phyloP scores from a whole-genome alignment of 257 asterid genomes.

The Henckelia pumila region DNA sequence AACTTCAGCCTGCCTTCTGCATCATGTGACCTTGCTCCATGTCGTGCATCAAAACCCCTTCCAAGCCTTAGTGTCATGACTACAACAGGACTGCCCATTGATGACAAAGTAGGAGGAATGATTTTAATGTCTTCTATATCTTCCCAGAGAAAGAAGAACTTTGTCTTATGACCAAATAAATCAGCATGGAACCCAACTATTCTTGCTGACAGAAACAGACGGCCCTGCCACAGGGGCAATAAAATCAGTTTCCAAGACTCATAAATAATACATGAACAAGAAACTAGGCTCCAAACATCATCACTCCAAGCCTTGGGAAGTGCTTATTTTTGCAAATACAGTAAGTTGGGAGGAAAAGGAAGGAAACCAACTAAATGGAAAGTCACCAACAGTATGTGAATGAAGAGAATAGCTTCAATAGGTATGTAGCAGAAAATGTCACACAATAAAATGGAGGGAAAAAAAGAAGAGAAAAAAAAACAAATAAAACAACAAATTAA shows the following conservation, averaged over 20 bases:
- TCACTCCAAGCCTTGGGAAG: neutral
- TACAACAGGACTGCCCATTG: slow-evolving; percentile 94
- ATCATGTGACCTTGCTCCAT: slow-evolving; percentile 93
- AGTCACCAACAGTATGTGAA: neutral
- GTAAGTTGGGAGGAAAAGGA: neutral
- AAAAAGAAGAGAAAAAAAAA: too few relatives aligned
- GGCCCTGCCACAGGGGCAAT: slow-evolving; percentile 61
- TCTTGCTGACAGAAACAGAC: slow-evolving; percentile 93
- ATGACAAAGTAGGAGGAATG: slow-evolving; percentile 85
- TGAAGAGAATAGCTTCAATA: neutral
- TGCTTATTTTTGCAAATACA: neutral
- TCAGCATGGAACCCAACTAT: slow-evolving; percentile 95
- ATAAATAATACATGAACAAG: neutral
- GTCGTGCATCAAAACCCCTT: slow-evolving; percentile 86
- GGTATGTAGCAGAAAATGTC: neutral
- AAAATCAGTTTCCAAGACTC: slow-evolving; percentile 20
- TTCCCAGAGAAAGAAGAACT: slow-evolving; percentile 97
- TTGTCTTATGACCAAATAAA: slow-evolving; percentile 92
- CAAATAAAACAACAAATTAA: slow-evolving; percentile 7
- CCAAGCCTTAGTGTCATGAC: slow-evolving; percentile 79
- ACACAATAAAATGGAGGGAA: neutral
- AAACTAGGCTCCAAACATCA: neutral
- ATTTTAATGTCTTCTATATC: slow-evolving; percentile 94
- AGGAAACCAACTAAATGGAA: neutral
- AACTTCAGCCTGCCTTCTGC: slow-evolving; percentile 85